These are phyloP conservation scores for Misopates orontium DNA, from an alignment of 257 asterid species.

Conservation along the genomic window DNA sequence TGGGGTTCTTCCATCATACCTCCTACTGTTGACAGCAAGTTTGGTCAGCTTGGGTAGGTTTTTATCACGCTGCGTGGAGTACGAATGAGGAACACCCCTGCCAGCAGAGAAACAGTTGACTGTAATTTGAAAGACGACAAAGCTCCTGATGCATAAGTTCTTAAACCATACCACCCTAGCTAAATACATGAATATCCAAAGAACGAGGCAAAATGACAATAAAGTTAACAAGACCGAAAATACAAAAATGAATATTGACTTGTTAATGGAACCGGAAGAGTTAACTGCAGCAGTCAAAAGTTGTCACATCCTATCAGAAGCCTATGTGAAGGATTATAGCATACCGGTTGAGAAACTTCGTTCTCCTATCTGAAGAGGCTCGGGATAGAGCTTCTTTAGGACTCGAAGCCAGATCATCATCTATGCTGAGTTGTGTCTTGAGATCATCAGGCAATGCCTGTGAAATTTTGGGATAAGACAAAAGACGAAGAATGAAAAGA, in stretches of 20 bases:
- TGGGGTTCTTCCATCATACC: constrained; percentile 79
- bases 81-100: constrained; percentile 85
- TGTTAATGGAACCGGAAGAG: too few relatives aligned
- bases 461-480: constrained; percentile 26
- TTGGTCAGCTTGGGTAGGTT: constrained; percentile 67
- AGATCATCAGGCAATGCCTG: constrained; percentile 95
- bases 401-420: constrained; percentile 80
- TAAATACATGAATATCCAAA: constrained; percentile 15
- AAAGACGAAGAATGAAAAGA: constrained; percentile 20
- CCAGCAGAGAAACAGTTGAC: constrained; percentile 21
- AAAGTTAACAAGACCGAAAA: not conserved
- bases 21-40: constrained; percentile 75
- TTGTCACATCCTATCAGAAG: constrained; percentile 16
- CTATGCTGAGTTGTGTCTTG: constrained; percentile 92
- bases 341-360: constrained; percentile 83
- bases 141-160: not conserved
- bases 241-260: not conserved
- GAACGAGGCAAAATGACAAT: not conserved
- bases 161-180: constrained; percentile 18
- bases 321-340: constrained; percentile 20
- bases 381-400: constrained; percentile 97
- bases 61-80: constrained; percentile 73
- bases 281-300: constrained; percentile 16
- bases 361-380: constrained; percentile 94
- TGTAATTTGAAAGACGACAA: constrained; percentile 13